A percentile compares a stretch with the other conserved stretches of the same genome.
Evolutionary conservation across 2,329 filamentous ascomycete species (phyloP).

Genomic region (Aspergillus tamarii): DNA sequence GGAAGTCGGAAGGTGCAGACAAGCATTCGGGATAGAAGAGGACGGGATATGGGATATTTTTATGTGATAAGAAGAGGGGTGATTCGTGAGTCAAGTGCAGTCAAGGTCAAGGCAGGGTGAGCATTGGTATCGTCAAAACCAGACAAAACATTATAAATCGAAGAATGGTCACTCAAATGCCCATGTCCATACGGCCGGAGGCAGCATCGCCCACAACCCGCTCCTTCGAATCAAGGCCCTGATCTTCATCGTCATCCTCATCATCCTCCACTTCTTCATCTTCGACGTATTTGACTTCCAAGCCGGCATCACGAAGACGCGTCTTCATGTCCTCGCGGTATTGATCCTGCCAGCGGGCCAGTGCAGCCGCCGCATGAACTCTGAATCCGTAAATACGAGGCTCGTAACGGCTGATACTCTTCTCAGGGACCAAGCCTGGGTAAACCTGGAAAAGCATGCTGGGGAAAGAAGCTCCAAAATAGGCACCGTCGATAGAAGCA

Average conservation of each 20-base stretch:
- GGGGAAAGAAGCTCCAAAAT: constrained; percentile 97
- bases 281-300: constrained; percentile 78
- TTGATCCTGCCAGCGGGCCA: constrained; percentile 87
- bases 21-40: background rate
- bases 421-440: constrained; percentile 82
- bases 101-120: background rate
- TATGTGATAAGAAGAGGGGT: background rate
- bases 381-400: constrained; percentile 94
- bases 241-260: constrained; percentile 41
- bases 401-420: constrained; percentile 82
- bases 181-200: constrained; percentile 42
- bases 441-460: constrained; percentile 99
- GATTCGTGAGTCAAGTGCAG: background rate
- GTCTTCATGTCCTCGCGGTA: constrained; percentile 81
- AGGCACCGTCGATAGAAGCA: constrained; percentile 92
- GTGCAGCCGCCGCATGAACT: constrained; percentile 84
- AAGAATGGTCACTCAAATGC: constrained; percentile 27
- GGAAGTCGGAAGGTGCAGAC: background rate
- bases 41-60: background rate
- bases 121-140: constrained; percentile 4
- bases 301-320: constrained; percentile 66
- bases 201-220: constrained; percentile 33
- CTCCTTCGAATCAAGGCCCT: constrained; percentile 24
- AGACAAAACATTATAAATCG: constrained; percentile 4
- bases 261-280: constrained; percentile 63